These are phyloP conservation scores for Hemileccinum rubropunctum DNA, from an alignment of 768 basidiomycete genomes.

Conservation along the genomic window DNA sequence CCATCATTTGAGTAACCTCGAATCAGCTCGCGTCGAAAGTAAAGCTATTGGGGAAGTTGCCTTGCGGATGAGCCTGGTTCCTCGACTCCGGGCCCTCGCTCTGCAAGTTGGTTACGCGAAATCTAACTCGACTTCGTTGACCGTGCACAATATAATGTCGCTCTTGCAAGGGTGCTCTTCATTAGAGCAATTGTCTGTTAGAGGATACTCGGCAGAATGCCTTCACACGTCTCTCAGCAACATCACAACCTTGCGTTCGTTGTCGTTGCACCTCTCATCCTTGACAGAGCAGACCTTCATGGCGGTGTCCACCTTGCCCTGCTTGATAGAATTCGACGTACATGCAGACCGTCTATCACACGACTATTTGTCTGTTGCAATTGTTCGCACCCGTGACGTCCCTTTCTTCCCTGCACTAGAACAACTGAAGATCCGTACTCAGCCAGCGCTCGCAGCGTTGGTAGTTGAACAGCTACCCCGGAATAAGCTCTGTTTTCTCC, in stretches of 20 bases:
- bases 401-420: conserved; percentile 36
- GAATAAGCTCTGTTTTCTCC: conserved; percentile 34
- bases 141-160: conserved; percentile 18
- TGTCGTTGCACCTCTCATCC: conserved; percentile 42
- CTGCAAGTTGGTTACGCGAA: conserved; percentile 30
- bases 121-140: conserved; percentile 25
- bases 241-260: conserved; percentile 32
- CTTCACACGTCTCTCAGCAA: conserved; percentile 31
- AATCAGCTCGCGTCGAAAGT: conserved; percentile 20
- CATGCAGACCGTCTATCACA: conserved; percentile 40
- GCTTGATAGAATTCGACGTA: conserved; percentile 40
- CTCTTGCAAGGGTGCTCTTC: conserved; percentile 23
- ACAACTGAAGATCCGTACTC: conserved; percentile 41
- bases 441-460: conserved; percentile 31
- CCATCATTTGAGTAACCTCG: conserved; percentile 12
- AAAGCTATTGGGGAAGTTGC: conserved; percentile 12
- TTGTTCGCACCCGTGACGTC: not conserved
- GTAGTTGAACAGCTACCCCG: conserved; percentile 35
- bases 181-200: conserved; percentile 38
- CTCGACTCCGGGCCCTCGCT: conserved; percentile 34
- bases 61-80: conserved; percentile 31
- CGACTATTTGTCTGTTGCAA: conserved; percentile 15
- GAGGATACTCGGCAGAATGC: conserved; percentile 34
- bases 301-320: conserved; percentile 37
- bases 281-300: conserved; percentile 36